A percentile compares a stretch with the other conserved stretches of the same genome.
Evolutionary conservation across 306 rosid species (phyloP).

Genomic region (Sechiopsis laciniata): DNA sequence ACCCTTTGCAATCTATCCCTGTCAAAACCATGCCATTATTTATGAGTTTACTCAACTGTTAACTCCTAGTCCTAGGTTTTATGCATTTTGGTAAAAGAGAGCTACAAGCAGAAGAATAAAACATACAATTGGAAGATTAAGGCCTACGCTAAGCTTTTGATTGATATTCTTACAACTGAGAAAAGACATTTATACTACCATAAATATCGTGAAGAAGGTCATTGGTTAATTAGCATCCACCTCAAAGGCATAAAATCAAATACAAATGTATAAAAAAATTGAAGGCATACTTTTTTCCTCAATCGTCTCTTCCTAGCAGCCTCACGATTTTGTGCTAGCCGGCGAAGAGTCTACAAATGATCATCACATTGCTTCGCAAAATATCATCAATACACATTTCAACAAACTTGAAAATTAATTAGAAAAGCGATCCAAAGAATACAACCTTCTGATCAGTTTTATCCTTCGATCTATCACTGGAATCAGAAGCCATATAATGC

Average conservation of each 20-base stretch:
- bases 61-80: not conserved
- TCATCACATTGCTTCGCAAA: conserved; percentile 9
- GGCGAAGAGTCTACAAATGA: conserved; percentile 64
- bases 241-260: not conserved
- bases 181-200: not conserved
- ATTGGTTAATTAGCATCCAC: not conserved
- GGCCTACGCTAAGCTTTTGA: not conserved
- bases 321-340: conserved; percentile 98
- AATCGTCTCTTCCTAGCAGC: conserved; percentile 96
- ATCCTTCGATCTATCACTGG: conserved; percentile 90
- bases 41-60: not conserved
- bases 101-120: not conserved
- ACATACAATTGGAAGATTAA: not conserved
- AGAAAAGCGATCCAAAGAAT: not conserved
- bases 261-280: not conserved
- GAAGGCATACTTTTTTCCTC: conserved; percentile 69
- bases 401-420: not conserved
- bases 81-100: not conserved
- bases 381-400: conserved; percentile 8
- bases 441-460: conserved; percentile 89
- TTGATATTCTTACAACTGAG: not conserved
- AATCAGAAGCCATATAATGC: conserved; percentile 62
- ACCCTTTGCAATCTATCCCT: not conserved
- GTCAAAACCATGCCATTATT: not conserved
- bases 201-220: not conserved